These are phyloP conservation scores for Fusarium napiforme DNA, from an alignment of 2,329 filamentous ascomycete species.

Conservation along the genomic window DNA sequence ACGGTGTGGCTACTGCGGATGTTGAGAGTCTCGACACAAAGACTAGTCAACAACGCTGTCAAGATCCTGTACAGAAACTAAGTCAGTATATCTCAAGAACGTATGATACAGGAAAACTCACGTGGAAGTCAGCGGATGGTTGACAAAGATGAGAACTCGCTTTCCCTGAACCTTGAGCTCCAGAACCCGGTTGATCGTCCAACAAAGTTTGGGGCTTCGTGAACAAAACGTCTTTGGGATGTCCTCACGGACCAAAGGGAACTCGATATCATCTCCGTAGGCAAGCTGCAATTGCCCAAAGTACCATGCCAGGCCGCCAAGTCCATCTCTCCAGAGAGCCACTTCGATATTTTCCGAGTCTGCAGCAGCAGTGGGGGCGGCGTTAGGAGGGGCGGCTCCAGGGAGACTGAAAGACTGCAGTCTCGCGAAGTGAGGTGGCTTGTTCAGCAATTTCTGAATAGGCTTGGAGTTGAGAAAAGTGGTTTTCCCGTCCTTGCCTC, in stretches of 20 bases:
- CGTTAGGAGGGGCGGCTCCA: background rate
- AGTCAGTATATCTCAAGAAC: background rate
- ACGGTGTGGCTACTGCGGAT: background rate
- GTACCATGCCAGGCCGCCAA: background rate
- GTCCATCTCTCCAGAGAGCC: background rate
- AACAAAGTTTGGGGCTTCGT: background rate
- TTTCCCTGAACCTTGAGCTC: rapidly evolving
- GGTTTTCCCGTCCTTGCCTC: background rate
- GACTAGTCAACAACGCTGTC: background rate
- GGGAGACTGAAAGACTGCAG: rapidly evolving
- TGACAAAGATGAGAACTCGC: background rate
- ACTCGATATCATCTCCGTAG: background rate
- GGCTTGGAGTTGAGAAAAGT: background rate
- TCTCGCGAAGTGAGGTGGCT: background rate
- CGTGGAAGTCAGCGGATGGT: background rate
- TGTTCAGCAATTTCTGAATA: rapidly evolving
- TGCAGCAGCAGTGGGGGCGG: background rate
- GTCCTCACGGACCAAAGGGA: background rate
- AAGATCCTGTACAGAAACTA: background rate
- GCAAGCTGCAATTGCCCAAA: background rate
- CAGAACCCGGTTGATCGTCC: rapidly evolving
- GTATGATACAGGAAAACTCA: background rate
- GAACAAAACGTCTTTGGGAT: background rate
- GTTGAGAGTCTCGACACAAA: background rate
- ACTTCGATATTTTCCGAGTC: background rate